A percentile compares a stretch with the other conserved stretches of the same genome.
Evolutionary conservation across 2,329 filamentous ascomycete species (phyloP).

Genomic region (Colletotrichum sp.): DNA sequence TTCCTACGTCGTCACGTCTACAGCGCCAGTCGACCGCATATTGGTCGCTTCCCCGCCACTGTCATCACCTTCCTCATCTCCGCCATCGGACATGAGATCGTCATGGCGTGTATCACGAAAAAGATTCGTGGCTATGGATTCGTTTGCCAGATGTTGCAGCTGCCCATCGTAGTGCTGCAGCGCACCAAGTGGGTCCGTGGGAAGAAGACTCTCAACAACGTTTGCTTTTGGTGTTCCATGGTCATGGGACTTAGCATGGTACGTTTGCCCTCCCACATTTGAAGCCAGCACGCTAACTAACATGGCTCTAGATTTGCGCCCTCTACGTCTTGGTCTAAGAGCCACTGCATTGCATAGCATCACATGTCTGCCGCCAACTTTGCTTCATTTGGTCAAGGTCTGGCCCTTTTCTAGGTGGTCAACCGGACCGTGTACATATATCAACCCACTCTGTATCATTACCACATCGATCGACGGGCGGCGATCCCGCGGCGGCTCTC

Average conservation of each 20-base stretch:
- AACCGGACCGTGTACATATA: background rate
- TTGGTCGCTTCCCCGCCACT: slow-evolving; percentile 80
- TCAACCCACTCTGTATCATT: slow-evolving; percentile 1
- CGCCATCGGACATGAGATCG: slow-evolving; percentile 88
- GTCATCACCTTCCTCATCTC: slow-evolving; percentile 91
- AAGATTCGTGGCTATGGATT: slow-evolving; percentile 96
- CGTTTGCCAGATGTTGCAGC: slow-evolving; percentile 92
- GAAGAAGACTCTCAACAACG: slow-evolving; percentile 82
- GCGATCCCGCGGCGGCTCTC: background rate
- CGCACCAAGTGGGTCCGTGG: slow-evolving; percentile 78
- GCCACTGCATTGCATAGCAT: background rate
- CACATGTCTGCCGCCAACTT: background rate
- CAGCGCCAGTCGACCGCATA: slow-evolving; percentile 76
- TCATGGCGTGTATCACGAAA: slow-evolving; percentile 98
- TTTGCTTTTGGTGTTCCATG: slow-evolving; percentile 92
- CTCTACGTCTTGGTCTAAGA: slow-evolving; percentile 55
- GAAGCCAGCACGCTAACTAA: slow-evolving; percentile 20
- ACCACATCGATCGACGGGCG: background rate
- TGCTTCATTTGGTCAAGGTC: background rate
- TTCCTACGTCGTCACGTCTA: slow-evolving; percentile 97
- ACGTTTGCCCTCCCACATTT: slow-evolving; percentile 36
- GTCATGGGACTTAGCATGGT: slow-evolving; percentile 84
- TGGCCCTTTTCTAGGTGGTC: background rate
- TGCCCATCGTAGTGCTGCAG: slow-evolving; percentile 94
- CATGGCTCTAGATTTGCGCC: slow-evolving; percentile 50